Conservation (phyloP, 208 protist species). For the Borovskyia barvae region DNA sequence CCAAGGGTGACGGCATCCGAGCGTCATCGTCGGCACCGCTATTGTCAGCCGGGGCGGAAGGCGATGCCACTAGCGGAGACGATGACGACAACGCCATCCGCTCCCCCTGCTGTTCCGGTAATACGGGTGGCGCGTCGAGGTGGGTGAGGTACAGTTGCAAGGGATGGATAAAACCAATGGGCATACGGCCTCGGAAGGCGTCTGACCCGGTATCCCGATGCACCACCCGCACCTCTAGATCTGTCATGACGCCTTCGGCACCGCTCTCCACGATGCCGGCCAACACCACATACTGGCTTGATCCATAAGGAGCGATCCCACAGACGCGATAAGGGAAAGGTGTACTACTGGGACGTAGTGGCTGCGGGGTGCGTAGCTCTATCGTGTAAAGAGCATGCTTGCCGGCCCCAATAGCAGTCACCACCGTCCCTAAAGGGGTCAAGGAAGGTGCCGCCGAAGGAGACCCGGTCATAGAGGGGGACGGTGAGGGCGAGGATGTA, state of each 20-base stretch:
- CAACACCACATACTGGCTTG: slow-evolving; percentile 46
- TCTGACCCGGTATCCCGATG: slow-evolving; percentile 39
- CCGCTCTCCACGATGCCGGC: slow-evolving; percentile 33
- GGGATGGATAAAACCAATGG: slow-evolving; percentile 50
- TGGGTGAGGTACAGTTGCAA: slow-evolving; percentile 57
- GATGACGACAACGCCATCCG: neutral
- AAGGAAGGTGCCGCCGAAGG: no score
- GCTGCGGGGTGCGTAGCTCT: slow-evolving; percentile 11
- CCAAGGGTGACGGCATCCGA: slow-evolving; percentile 14
- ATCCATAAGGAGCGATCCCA: slow-evolving; percentile 58
- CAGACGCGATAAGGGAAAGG: slow-evolving; percentile 55
- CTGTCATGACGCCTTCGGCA: slow-evolving; percentile 38
- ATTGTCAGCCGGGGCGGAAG: neutral
- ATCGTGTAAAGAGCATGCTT: neutral
- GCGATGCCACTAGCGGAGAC: neutral
- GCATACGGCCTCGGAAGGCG: slow-evolving; percentile 53
- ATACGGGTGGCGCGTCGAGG: slow-evolving; percentile 1
- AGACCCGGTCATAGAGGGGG: no score
- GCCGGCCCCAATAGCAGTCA: neutral
- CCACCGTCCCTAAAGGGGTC: neutral
- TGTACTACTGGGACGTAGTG: slow-evolving; percentile 20
- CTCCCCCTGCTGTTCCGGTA: neutral
- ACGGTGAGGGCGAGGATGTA: no score
- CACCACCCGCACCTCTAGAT: slow-evolving; percentile 74
- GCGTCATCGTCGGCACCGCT: no score